phyloP scores from a whole-genome alignment of 129 eudicot genomes.

The Artemisia argyi region DNA sequence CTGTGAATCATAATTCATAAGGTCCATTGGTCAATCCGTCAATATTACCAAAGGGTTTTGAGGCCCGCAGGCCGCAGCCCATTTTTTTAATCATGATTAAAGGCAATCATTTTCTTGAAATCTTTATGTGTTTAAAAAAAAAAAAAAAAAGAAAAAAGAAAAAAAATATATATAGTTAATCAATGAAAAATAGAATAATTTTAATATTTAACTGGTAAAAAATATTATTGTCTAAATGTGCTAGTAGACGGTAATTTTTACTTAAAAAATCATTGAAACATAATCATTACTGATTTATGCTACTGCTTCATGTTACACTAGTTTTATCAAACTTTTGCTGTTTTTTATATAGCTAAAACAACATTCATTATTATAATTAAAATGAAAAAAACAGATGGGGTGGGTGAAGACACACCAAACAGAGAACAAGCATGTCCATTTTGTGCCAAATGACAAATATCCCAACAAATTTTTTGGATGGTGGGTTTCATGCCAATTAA shows the following conservation, averaged over 20 bases:
- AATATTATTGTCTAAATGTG: too few relatives aligned
- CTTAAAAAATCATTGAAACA: too few relatives aligned
- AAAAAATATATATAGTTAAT: too few relatives aligned
- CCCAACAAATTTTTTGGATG: conserved; percentile 20
- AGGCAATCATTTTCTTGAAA: conserved; percentile 11
- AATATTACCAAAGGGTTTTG: neutral
- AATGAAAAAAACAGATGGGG: conserved; percentile 12
- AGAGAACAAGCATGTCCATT: conserved; percentile 21
- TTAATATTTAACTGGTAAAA: too few relatives aligned
- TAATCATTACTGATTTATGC: too few relatives aligned
- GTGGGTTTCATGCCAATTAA: conserved; percentile 30
- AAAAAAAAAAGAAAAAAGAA: too few relatives aligned
- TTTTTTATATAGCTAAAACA: neutral
- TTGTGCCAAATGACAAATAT: conserved; percentile 29
- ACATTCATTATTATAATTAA: neutral
- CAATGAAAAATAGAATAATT: too few relatives aligned
- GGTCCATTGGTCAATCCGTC: conserved; percentile 25
- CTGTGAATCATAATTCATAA: neutral
- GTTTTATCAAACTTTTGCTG: too few relatives aligned
- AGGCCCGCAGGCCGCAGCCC: conserved; percentile 49
- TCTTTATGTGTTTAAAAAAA: too few relatives aligned
- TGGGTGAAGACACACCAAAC: conserved; percentile 33
- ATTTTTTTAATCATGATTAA: conserved; percentile 24
- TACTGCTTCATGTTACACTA: too few relatives aligned
- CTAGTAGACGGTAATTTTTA: too few relatives aligned